Conservation (phyloP, 768 basidiomycete species). For the Lenzites betulinus region DNA sequence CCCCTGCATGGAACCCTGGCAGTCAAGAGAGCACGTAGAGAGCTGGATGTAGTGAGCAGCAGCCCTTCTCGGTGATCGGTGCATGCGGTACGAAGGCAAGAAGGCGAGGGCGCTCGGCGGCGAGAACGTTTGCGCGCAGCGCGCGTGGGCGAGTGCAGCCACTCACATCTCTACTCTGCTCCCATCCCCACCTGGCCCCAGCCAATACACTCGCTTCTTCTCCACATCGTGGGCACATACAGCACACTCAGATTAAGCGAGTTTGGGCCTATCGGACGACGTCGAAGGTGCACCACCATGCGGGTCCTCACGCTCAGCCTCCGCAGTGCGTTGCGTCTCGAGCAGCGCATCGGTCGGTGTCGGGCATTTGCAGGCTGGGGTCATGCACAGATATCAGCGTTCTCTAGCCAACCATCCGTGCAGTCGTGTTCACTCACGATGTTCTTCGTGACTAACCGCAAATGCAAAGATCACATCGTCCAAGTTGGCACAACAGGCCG, state of each 20-base stretch:
- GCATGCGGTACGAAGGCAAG: conserved; percentile 6
- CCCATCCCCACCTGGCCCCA: neutral
- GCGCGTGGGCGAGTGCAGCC: neutral
- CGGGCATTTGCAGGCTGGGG: neutral
- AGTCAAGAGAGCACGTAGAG: neutral
- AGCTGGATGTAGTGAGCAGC: neutral
- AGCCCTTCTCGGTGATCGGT: neutral
- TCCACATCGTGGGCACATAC: neutral
- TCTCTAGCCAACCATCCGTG: neutral
- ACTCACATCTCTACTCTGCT: neutral
- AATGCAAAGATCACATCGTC: no score
- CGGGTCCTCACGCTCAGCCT: neutral
- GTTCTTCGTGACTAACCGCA: no score
- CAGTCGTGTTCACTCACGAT: no score
- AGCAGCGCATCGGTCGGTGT: neutral
- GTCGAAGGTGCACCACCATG: neutral
- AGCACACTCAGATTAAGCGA: neutral
- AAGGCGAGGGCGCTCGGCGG: neutral
- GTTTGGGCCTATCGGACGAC: conserved; percentile 7
- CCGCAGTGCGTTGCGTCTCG: neutral
- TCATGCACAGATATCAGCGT: neutral
- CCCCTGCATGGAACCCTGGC: neutral
- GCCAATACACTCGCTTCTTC: neutral
- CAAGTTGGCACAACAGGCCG: no score
- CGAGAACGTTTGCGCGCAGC: neutral